These are phyloP conservation scores for Termitomyces sp. DNA, from an alignment of 768 basidiomycete species.

Conservation along the genomic window DNA sequence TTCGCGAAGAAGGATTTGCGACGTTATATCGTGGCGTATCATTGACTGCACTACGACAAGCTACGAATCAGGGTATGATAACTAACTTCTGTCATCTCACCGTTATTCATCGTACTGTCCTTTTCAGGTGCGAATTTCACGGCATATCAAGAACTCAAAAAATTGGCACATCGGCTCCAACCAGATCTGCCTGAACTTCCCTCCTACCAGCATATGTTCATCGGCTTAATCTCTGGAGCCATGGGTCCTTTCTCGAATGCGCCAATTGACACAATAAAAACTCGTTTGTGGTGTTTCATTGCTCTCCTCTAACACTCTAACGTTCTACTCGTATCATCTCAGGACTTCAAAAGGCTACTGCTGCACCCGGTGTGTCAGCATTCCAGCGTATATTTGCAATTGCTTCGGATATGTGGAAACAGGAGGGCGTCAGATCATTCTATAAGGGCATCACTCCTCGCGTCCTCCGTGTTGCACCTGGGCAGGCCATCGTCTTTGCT, in stretches of 20 bases:
- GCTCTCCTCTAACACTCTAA: not conserved
- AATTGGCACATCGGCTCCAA: constrained; percentile 68
- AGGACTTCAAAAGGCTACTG: constrained; percentile 84
- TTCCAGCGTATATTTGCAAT: constrained; percentile 76
- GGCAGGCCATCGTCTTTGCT: constrained; percentile 95
- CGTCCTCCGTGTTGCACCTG: constrained; percentile 93
- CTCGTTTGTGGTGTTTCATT: constrained; percentile 48
- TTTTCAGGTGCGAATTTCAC: constrained; percentile 90
- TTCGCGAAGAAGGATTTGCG: constrained; percentile 83
- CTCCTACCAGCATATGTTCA: constrained; percentile 92
- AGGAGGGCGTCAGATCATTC: constrained; percentile 85
- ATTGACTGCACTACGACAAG: constrained; percentile 90
- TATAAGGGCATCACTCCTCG: constrained; percentile 99
- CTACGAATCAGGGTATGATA: constrained; percentile 86
- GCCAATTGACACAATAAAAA: constrained; percentile 93
- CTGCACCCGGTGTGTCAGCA: constrained; percentile 68
- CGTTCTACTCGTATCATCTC: constrained; percentile 5
- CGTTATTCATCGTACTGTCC: not conserved
- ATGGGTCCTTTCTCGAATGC: constrained; percentile 99
- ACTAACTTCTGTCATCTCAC: not conserved
- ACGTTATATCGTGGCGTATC: constrained; percentile 91
- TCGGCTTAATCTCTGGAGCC: constrained; percentile 93
- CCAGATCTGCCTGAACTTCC: constrained; percentile 78
- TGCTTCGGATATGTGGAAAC: constrained; percentile 87
- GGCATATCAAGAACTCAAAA: constrained; percentile 95